Conservation (phyloP, 768 basidiomycete genomes). For the Chiua virens region DNA sequence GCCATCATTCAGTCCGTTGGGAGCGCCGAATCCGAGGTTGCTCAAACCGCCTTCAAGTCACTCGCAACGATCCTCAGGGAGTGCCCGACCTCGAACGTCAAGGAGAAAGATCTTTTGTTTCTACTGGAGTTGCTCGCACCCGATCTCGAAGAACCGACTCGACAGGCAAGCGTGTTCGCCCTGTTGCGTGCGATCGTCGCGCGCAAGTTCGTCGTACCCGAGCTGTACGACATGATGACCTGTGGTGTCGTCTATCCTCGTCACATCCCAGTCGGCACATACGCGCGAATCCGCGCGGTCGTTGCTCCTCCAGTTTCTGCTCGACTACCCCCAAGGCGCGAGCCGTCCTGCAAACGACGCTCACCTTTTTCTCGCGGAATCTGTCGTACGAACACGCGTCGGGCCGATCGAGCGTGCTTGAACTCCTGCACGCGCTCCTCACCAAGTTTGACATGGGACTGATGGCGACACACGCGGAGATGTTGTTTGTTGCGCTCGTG, state of each 20-base stretch:
- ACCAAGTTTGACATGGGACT: slow-evolving; percentile 78
- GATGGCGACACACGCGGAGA: slow-evolving; percentile 77
- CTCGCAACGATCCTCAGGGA: slow-evolving; percentile 90
- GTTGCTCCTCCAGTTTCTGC: slow-evolving; percentile 87
- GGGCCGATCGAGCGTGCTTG: slow-evolving; percentile 92
- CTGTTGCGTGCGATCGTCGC: slow-evolving; percentile 89
- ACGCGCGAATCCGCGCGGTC: slow-evolving; percentile 92
- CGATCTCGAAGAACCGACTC: slow-evolving; percentile 85
- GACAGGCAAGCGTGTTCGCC: slow-evolving; percentile 84
- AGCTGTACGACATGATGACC: slow-evolving; percentile 98
- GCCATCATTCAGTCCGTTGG: slow-evolving; percentile 80
- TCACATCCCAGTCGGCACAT: slow-evolving; percentile 87
- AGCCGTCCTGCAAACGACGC: slow-evolving; percentile 83
- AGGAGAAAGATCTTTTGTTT: slow-evolving; percentile 86
- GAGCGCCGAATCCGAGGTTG: slow-evolving; percentile 85
- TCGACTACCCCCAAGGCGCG: slow-evolving; percentile 96
- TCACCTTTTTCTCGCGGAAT: slow-evolving; percentile 92
- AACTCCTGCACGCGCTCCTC: slow-evolving; percentile 82
- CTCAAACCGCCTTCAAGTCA: slow-evolving; percentile 85
- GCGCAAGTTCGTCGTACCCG: slow-evolving; percentile 89
- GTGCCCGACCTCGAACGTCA: slow-evolving; percentile 73
- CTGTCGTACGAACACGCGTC: slow-evolving; percentile 87
- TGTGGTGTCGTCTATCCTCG: slow-evolving; percentile 85
- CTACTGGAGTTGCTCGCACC: slow-evolving; percentile 84
- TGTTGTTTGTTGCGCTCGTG: slow-evolving; percentile 88